Evolutionary conservation across 2,329 filamentous ascomycete species (phyloP).

Genomic region (Claviceps arundinis): DNA sequence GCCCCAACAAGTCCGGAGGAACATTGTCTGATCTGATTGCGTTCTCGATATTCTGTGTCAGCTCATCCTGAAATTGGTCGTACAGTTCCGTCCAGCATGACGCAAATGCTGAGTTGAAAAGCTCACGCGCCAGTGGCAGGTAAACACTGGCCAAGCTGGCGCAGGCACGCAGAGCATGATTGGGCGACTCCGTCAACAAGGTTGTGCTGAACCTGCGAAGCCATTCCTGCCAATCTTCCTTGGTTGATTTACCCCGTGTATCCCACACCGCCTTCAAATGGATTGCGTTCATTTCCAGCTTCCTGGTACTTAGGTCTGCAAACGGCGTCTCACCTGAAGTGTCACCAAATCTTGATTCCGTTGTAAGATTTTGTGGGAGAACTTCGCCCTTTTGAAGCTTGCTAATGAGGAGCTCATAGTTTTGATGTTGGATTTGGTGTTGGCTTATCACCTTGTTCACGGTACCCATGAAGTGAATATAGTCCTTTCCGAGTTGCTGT

Average conservation of each 20-base stretch:
- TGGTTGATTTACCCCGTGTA: constrained; percentile 88
- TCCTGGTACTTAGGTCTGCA: constrained; percentile 78
- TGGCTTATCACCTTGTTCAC: constrained; percentile 75
- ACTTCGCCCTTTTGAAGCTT: constrained; percentile 92
- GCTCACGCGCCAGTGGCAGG: constrained; percentile 74
- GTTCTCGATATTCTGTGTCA: constrained; percentile 89
- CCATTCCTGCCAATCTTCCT: constrained; percentile 99
- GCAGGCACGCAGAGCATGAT: constrained; percentile 86
- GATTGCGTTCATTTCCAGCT: constrained; percentile 92
- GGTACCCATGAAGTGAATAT: constrained; percentile 83
- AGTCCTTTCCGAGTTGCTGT: constrained; percentile 90
- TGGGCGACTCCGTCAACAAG: constrained; percentile 85
- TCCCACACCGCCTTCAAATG: constrained; percentile 97
- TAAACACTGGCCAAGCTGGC: constrained; percentile 85
- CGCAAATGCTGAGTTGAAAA: constrained; percentile 98
- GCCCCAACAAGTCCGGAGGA: constrained; percentile 85
- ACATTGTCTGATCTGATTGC: constrained; percentile 93
- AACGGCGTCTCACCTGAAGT: constrained; percentile 69
- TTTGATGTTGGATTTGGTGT: constrained; percentile 74
- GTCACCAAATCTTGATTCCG: constrained; percentile 67
- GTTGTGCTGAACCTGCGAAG: constrained; percentile 93
- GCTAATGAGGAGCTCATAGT: constrained; percentile 82
- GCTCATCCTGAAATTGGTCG: constrained; percentile 90
- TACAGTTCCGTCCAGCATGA: constrained; percentile 98
- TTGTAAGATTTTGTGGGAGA: constrained; percentile 86